Evolutionary conservation across 148 eudicot genomes (phyloP), one percentile per base, ranked within the genome.

Genomic region (Polygonum maritimum): DNA sequence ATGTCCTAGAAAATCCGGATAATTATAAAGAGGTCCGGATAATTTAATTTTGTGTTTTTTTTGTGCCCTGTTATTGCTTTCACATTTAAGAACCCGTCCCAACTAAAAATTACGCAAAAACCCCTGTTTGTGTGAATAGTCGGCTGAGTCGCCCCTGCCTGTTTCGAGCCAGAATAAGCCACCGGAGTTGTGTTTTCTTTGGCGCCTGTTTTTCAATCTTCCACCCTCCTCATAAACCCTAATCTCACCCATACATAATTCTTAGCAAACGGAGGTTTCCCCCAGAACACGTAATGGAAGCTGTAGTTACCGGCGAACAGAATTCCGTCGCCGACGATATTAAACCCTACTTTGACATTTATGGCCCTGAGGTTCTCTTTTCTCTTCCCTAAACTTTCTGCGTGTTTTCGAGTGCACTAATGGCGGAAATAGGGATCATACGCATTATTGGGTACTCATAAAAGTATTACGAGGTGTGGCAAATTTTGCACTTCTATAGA

Each of bases 281-380:
- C 31, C 16, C 21, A 16, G 71, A 33, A 36, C 19, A 67, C 71
- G 71, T 14, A 9, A 72, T 72, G 75, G 78, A 83, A 76, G 52
- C 82, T 62, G 62, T 78, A 77, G 40, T 13, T 76, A 75, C 87
- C 12, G 55, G 71, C 58, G 80, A 83, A 44, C 74, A 75, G 0
- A 40, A 77, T 47, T 77, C 77, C 2, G 48, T 58, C 45, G 48
- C 77, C 12, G 35, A 45, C 8, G 51, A 39, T 57, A 3, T 76
- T 74, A 86, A 84, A 15, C n/a, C 90, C 58, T 93, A 77, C 85
- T 88, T 83, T 49, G 89, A 89, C 73, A 76, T 91, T 19, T 93
- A 93, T 63, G 98, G 98, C 62, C 96, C 97, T 70, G 82, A 93
- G 71, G 71, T 67, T 33, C 41, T 65, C 41, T 65, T 65, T 65